Evolutionary conservation across 768 basidiomycete species (phyloP), one percentile per base, ranked within the genome.

Genomic region (Astraeus odoratus): DNA sequence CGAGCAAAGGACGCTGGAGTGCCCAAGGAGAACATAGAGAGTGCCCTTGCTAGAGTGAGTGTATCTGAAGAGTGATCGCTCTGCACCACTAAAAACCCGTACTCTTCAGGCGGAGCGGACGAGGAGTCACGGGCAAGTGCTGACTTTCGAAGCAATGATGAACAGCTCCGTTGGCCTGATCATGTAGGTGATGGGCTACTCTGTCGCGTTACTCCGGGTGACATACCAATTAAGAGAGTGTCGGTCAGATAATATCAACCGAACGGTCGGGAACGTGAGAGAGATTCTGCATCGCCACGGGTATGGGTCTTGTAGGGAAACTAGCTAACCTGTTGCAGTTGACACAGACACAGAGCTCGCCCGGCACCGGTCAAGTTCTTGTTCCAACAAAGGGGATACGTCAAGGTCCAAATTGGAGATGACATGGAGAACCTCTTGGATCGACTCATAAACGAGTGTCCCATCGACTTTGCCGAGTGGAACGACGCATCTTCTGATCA

Each of bases 11-110:
- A 76, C 0, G 64, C 67, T 40, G 78, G 80, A 25, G 75, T 85
- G 8, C 83, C 83, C 10, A 84, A 75, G 51, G 80, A 82, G 36
- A 85, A 83, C 60, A 76, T 86, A 5, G 79, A 79, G 47, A 78
- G 70, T 22, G 76, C 82, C 0, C 62, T 85, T 38, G 72, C 70
- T 35, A 77, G 71, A 66, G 83, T 79, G 51, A 19, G 58, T 47
- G n/a, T n/a, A n/a, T n/a, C n/a, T n/a, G n/a, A n/a, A n/a, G n/a
- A n/a, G n/a, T n/a, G n/a, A n/a, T n/a, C n/a, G n/a, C n/a, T n/a
- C n/a, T n/a, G n/a, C n/a, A n/a, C n/a, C n/a, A n/a, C n/a, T n/a
- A n/a, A n/a, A n/a, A n/a, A n/a, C n/a, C n/a, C n/a, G n/a, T n/a
- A 23, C 5, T 19, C 6, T 9, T 36, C 31, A 81, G 74, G 76